Evolutionary conservation across 352 stramenopile genomes (phyloP), one percentile per base, ranked within the genome.

Genomic region (Peronosclerospora sorghi): DNA sequence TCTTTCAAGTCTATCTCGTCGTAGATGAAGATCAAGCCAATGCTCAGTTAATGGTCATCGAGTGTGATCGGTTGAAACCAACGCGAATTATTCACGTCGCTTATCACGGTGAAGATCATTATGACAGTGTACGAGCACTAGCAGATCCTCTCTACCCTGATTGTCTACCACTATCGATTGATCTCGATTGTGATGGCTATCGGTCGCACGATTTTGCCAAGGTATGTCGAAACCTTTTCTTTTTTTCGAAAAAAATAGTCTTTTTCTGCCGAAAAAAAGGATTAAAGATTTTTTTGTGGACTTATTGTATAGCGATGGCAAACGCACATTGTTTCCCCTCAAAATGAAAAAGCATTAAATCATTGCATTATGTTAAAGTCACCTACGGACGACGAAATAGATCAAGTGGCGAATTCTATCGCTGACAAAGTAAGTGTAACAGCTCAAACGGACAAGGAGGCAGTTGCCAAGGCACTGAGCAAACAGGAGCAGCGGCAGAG

Each of bases 21-120:
- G 66, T 92, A 32, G 74, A 92, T 38, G 68, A 86, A 44, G 71
- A 85, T 46, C 54, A 63, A 17, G 34, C 38, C 0, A 69, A 39
- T 34, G 62, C 45, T 32, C 59, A 54, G 27, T 64, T 73, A 12
- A 71, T 84, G 60, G 62, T 84, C 18, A 86, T 88, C 48, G 73
- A 86, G 48, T 88, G 76, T 52, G 76, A 83, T 37, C 45, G 54
- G 4, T 54, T 72, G 12, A 66, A 68, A 17, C 71, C 77, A 12
- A 66, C 39, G 27, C 51, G 54, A 10, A 47, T 87, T 15, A 43
- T 82, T 20, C 68, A 86, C 51, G 57, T 82, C 21, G 68, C 69
- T 10, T 86, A 84, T 39, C 73, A 84, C 29, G 74, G 69, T 19
- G 80, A 66, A 38, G 76, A 92, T 43, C 79, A 92, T 58, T 89